Evolutionary conservation across 805 yeast species (phyloP).

Genomic region (Zygoascus biomembranicola): DNA sequence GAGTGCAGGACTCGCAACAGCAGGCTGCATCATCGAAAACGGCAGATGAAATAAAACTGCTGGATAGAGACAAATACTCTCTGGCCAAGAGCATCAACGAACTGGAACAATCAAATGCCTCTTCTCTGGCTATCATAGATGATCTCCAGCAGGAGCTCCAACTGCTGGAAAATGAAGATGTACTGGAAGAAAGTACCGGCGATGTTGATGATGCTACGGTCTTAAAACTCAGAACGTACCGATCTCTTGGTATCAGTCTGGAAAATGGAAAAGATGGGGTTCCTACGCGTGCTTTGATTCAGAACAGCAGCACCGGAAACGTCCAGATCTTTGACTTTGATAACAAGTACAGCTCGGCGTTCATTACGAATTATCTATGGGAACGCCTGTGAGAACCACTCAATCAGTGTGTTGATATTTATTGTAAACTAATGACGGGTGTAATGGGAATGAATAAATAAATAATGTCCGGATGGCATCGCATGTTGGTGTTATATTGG

Average conservation of each 20-base stretch:
- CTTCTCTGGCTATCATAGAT: conserved; percentile 14
- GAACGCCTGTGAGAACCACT: conserved; percentile 30
- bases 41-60: conserved; percentile 8
- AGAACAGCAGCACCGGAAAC: conserved; percentile 11
- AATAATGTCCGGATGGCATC: neutral
- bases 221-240: conserved; percentile 18
- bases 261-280: conserved; percentile 7
- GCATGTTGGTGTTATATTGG: conserved; percentile 33
- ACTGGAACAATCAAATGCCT: conserved; percentile 17
- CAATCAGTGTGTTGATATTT: neutral
- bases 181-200: conserved; percentile 6
- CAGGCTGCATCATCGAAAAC: neutral
- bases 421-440: neutral
- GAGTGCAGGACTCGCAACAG: conserved; percentile 10
- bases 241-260: conserved; percentile 19
- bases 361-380: conserved; percentile 73
- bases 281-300: conserved; percentile 16
- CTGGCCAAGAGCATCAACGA: conserved; percentile 24
- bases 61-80: conserved; percentile 22
- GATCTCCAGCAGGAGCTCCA: conserved; percentile 17
- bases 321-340: conserved; percentile 23
- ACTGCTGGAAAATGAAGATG: conserved; percentile 11
- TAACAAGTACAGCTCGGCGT: conserved; percentile 53
- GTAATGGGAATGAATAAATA: neutral
- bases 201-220: conserved; percentile 15